These are phyloP conservation scores for Arxiozyma slooffiae DNA, from an alignment of 1,139 yeast genomes.

Conservation along the genomic window DNA sequence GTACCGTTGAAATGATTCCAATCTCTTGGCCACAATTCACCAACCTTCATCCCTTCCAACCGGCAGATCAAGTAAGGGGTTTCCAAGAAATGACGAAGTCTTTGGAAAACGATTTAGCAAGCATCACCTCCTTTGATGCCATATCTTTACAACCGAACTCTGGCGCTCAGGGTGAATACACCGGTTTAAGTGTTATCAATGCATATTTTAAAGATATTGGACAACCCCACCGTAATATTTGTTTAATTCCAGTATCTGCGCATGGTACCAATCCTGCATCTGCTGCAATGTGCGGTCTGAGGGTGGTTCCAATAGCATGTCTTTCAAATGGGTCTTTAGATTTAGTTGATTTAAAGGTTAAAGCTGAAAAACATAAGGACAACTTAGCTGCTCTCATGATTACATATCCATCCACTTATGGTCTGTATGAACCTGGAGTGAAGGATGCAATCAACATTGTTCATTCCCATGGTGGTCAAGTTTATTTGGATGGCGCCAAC, in stretches of 20 bases:
- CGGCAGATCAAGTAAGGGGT: slow-evolving; percentile 76
- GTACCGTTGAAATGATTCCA: slow-evolving; percentile 91
- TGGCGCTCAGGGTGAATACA: slow-evolving; percentile 97
- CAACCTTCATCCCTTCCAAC: slow-evolving; percentile 86
- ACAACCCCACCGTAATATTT: slow-evolving; percentile 62
- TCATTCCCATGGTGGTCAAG: slow-evolving; percentile 85
- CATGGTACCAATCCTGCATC: slow-evolving; percentile 99
- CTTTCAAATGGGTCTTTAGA: slow-evolving; percentile 77
- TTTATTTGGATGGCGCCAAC: slow-evolving; percentile 95
- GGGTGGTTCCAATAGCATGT: slow-evolving; percentile 89
- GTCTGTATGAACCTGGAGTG: slow-evolving; percentile 88
- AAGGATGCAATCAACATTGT: slow-evolving; percentile 74
- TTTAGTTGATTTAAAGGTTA: slow-evolving; percentile 58
- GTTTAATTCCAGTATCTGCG: slow-evolving; percentile 92
- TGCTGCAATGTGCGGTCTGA: slow-evolving; percentile 93
- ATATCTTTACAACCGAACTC: slow-evolving; percentile 93
- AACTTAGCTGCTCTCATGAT: slow-evolving; percentile 87
- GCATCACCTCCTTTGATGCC: slow-evolving; percentile 90
- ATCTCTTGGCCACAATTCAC: slow-evolving; percentile 90
- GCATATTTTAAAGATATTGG: slow-evolving; percentile 68
- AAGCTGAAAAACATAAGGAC: slow-evolving; percentile 61
- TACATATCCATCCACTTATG: slow-evolving; percentile 95
- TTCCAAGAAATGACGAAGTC: slow-evolving; percentile 65
- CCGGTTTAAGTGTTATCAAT: slow-evolving; percentile 82
- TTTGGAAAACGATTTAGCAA: slow-evolving; percentile 75